Evolutionary conservation across 768 basidiomycete species (phyloP).

Genomic region (Sistotremastrum suecicum): DNA sequence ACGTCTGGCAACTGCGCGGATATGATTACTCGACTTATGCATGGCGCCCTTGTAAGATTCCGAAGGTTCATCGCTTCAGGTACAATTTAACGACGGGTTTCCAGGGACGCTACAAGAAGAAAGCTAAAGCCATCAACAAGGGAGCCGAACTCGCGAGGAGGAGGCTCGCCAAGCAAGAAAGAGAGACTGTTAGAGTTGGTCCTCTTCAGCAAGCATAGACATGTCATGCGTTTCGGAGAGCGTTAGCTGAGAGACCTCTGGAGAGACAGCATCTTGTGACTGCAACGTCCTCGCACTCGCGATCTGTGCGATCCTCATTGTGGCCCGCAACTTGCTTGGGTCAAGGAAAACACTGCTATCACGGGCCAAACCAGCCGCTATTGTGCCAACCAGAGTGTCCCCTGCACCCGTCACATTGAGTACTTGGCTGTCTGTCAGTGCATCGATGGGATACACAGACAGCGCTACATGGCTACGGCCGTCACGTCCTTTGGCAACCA

Average conservation of each 20-base stretch:
- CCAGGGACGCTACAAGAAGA: conserved; percentile 45
- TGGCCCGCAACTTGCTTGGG: conserved; percentile 26
- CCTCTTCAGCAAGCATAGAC: conserved; percentile 17
- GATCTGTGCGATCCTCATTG: conserved; percentile 44
- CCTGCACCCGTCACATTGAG: conserved; percentile 87
- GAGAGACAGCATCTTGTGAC: conserved; percentile 51
- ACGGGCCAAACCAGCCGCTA: conserved; percentile 49
- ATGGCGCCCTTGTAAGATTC: conserved; percentile 51
- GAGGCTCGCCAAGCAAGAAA: conserved; percentile 35
- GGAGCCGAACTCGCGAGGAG: conserved; percentile 22
- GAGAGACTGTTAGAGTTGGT: conserved; percentile 50
- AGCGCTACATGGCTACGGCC: conserved; percentile 41
- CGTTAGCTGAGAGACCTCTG: conserved; percentile 29
- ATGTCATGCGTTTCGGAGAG: neutral
- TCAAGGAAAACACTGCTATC: conserved; percentile 30
- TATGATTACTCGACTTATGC: conserved; percentile 62
- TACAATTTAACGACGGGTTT: neutral
- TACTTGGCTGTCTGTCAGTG: conserved; percentile 27
- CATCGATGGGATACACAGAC: conserved; percentile 48
- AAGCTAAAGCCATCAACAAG: conserved; percentile 27
- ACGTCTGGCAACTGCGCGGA: conserved; percentile 73
- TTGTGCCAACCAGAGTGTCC: conserved; percentile 75
- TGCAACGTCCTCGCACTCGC: conserved; percentile 50
- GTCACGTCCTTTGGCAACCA: conserved; percentile 35
- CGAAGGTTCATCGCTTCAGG: neutral